Base-by-base conservation (phyloP, 2,329 filamentous ascomycete genomes). In the Thielaviopsis populi region DNA sequence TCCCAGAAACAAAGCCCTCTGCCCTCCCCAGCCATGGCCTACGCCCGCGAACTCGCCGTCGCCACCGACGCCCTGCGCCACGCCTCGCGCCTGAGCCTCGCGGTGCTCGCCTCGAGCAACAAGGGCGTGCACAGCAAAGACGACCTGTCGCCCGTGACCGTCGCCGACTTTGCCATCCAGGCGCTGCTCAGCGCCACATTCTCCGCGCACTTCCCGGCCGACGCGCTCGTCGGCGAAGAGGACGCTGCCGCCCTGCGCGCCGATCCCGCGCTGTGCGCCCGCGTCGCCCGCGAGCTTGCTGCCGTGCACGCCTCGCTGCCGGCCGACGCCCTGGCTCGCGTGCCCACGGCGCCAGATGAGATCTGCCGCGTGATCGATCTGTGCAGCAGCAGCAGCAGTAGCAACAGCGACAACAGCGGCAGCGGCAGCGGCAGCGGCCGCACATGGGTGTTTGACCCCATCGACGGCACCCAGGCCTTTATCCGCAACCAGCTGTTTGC, bases 381-480 rank as follows among this genome's bases (percentile, higher is more conserved):
- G 67, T 81, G 80, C 66, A 68, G 72, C 22, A 75, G 75, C 27
- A 70, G 70, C 17, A 77, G 75, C 3, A 72, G 69, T 6, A 67
- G 69, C 6, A 3, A 61, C 59, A 77, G 75, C 6, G n/a, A n/a
- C n/a, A n/a, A 75, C 3, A 72, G 69, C 6, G 68, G 69, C 6
- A 3, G 62, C 59, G 77, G 75, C 6, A 70, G 80, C 6, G 70
- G 80, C 17, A 3, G 62, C 60, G 77, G 76, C 7, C 70, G 80
- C 15, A 76, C 77, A 8, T 84, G 81, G 81, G 75, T 84, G 0
- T 83, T 84, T 68, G 81, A 84, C 68, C 81, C 81, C 0, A 83
- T 84, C 37, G 81, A 84, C 67, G 81, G 81, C 7, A 84, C 81
- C 1, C 78, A 80, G 71, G 82, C 80, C 0, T 84, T 81, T 63